phyloP scores from a whole-genome alignment of 768 basidiomycete species.

The Naematelia encephala region DNA sequence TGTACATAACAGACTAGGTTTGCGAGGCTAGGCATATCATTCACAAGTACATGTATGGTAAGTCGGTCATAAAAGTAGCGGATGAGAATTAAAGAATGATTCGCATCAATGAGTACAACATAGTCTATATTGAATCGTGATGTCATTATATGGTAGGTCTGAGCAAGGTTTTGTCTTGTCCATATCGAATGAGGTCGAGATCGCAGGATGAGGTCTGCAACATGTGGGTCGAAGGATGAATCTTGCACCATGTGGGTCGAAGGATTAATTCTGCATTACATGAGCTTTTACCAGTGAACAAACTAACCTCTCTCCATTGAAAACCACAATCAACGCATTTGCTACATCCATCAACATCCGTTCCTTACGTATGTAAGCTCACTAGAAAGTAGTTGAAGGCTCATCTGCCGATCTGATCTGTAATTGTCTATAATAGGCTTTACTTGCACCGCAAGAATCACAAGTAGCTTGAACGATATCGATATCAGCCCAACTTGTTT shows the following conservation, averaged over 20 bases:
- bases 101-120: too few species aligned
- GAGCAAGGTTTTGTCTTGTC: too few species aligned
- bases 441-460: conserved; percentile 75
- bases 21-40: background rate
- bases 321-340: conserved; percentile 47
- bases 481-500: conserved; percentile 2
- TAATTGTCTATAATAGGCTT: conserved; percentile 91
- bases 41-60: background rate
- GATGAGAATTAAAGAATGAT: too few species aligned
- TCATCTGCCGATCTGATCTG: conserved; percentile 71
- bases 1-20: background rate
- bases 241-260: too few species aligned
- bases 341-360: conserved; percentile 17
- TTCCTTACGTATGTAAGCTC: conserved; percentile 14
- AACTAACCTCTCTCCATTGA: conserved; percentile 49
- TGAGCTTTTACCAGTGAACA: background rate
- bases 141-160: too few species aligned
- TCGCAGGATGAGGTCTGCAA: too few species aligned
- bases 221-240: too few species aligned
- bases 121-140: too few species aligned
- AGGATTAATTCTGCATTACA: conserved; percentile 3
- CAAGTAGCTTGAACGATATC: conserved; percentile 56
- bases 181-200: too few species aligned
- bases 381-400: conserved; percentile 53
- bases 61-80: too few species aligned